These are phyloP conservation scores for Blastocystis sp. DNA, from an alignment of 352 stramenopile genomes.

Conservation along the genomic window DNA sequence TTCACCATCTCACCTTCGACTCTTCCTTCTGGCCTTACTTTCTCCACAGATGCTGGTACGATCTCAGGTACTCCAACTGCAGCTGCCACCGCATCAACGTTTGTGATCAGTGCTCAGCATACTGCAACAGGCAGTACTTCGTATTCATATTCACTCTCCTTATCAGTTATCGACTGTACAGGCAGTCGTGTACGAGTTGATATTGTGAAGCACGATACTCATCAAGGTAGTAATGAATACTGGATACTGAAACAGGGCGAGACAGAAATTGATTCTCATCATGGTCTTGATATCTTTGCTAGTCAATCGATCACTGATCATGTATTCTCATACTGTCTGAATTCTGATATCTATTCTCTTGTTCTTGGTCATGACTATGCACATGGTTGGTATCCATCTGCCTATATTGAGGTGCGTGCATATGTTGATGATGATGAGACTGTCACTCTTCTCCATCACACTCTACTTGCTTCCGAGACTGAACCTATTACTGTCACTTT, in stretches of 20 bases:
- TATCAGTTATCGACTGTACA: neutral
- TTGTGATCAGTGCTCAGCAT: neutral
- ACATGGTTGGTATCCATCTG: neutral
- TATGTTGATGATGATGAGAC: neutral
- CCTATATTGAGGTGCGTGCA: slow-evolving; percentile 17
- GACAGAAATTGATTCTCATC: neutral
- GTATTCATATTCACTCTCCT: neutral
- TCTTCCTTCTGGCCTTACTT: slow-evolving; percentile 24
- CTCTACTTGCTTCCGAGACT: neutral
- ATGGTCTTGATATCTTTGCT: neutral
- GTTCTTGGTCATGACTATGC: slow-evolving; percentile 1
- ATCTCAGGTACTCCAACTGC: slow-evolving; percentile 2
- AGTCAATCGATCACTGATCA: neutral
- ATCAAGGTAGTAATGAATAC: neutral
- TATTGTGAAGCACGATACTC: neutral
- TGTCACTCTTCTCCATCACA: slow-evolving; percentile 10
- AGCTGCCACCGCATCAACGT: neutral
- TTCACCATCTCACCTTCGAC: slow-evolving; percentile 17
- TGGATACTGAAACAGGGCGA: slow-evolving; percentile 24
- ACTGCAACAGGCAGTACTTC: neutral
- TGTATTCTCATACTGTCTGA: slow-evolving; percentile 20
- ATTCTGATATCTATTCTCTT: slow-evolving; percentile 4
- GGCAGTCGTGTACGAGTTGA: neutral
- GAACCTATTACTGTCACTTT: neutral
- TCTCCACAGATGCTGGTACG: neutral